phyloP scores from a whole-genome alignment of 1,139 yeast species.

The Saccharomycopsis hybrid region DNA sequence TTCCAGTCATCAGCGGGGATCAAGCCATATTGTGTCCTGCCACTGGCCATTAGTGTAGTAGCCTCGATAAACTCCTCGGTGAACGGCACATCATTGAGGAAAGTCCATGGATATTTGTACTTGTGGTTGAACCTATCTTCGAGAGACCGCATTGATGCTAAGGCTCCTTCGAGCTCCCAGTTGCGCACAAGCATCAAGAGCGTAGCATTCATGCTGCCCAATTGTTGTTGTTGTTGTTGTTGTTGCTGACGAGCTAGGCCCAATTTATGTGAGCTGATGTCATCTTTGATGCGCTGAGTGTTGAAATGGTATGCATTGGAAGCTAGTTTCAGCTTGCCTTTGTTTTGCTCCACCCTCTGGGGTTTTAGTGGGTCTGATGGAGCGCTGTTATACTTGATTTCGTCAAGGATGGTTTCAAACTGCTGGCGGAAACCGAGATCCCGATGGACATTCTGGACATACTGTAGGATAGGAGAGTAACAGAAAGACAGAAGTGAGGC shows the following conservation, averaged over 20 bases:
- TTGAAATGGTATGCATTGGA: slow-evolving; percentile 29
- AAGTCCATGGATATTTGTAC: slow-evolving; percentile 81
- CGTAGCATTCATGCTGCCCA: slow-evolving; percentile 48
- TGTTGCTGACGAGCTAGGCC: neutral
- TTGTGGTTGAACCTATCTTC: slow-evolving; percentile 65
- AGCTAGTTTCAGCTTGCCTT: slow-evolving; percentile 10
- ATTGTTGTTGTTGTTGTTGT: neutral
- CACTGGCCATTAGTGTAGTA: slow-evolving; percentile 81
- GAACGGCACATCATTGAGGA: slow-evolving; percentile 77
- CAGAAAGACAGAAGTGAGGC: no score
- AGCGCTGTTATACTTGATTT: no score
- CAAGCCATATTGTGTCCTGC: slow-evolving; percentile 66
- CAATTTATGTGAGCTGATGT: no score
- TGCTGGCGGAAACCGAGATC: no score
- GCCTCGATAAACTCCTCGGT: slow-evolving; percentile 54
- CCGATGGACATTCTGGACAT: no score
- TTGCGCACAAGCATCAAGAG: slow-evolving; percentile 69
- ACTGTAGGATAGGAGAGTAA: no score
- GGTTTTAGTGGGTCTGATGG: no score
- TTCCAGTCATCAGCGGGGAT: slow-evolving; percentile 70
- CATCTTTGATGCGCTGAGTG: slow-evolving; percentile 35
- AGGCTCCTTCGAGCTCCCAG: slow-evolving; percentile 55
- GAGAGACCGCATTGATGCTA: slow-evolving; percentile 57
- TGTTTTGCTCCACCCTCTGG: neutral
- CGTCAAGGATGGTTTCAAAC: no score